Base-by-base conservation (phyloP, 1,139 yeast species). In the Yamadazyma blattariae region DNA sequence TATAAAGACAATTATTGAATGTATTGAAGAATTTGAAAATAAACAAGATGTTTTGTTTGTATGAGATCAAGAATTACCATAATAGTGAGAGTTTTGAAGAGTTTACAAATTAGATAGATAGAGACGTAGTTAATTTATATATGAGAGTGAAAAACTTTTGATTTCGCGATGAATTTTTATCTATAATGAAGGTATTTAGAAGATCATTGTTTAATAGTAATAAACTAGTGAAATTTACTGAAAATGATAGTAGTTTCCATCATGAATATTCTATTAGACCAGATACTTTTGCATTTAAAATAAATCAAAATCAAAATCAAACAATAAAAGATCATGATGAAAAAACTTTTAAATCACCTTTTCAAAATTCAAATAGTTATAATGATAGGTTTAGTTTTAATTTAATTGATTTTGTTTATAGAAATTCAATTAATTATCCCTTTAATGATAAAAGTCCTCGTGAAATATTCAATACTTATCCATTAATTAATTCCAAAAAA, bases 1-100 rank as follows among this genome's bases (percentile, higher is more conserved):
- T 44, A 54, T 82, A 30, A 78, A 78, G 46, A 77, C 86, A 2
- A 70, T 80, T 1, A 64, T 82, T 8, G 90, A 83, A 56, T 79
- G 87, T 44, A 59, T 82, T 46, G 87, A 81, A 34, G 82, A 74
- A 48, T 74, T 81, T 52, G 80, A 74, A 40, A 69, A 66, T 7
- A 50, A 59, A 39, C 43, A 62, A 38, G 55, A 52, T 20, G 44
- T 40, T 1, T 18, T 52, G 5, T 58, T 57, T 32, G 19, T 17
- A 17, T 17, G 11, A 10, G 13, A 20, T 29, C n/a, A 6, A 29
- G 24, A 6, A n/a, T n/a, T n/a, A n/a, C n/a, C n/a, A n/a, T n/a
- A n/a, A 34, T 26, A 18, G 6, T 14, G 2, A 8, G 23, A 18
- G 11, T 12, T 11, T 9, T 5, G 13, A 13, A 11, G 14, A 22